A percentile compares a stretch with the other conserved stretches of the same genome.
phyloP scores from a whole-genome alignment of 169 alveolate genomes.

The Plasmodium berghei region DNA sequence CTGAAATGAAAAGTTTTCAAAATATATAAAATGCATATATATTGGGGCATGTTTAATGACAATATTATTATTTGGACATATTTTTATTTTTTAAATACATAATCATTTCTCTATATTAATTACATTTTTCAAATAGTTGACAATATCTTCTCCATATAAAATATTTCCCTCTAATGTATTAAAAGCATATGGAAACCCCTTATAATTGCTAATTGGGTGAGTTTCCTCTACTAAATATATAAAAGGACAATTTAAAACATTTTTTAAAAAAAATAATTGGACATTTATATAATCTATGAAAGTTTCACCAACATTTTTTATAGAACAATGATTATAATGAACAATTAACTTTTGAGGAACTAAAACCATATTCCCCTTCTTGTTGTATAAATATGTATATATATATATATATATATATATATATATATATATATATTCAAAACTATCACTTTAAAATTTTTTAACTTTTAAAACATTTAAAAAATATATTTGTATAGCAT shows the following conservation, averaged over 20 bases:
- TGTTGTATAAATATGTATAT: not conserved
- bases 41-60: not conserved
- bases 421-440: not conserved
- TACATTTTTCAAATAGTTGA: slow-evolving; percentile 77
- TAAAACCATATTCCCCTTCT: slow-evolving; percentile 23
- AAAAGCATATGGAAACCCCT: slow-evolving; percentile 72
- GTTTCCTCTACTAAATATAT: slow-evolving; percentile 55
- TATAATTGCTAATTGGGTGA: slow-evolving; percentile 71
- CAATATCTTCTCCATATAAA: slow-evolving; percentile 45
- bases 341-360: slow-evolving; percentile 74
- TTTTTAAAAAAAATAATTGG: slow-evolving; percentile 65
- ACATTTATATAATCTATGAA: slow-evolving; percentile 69
- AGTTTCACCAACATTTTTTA: slow-evolving; percentile 63
- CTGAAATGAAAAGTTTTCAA: slow-evolving; percentile 15
- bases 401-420: not conserved
- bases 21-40: not conserved
- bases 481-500: too few species aligned
- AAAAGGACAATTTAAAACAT: slow-evolving; percentile 63
- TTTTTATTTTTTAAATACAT: not conserved
- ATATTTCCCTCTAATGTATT: slow-evolving; percentile 73
- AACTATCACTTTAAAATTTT: not conserved
- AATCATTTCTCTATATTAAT: not conserved
- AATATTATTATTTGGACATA: not conserved
- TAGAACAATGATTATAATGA: slow-evolving; percentile 75
- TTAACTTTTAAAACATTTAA: too few species aligned